Evolutionary conservation across 2,329 filamentous ascomycete genomes (phyloP), one percentile per base, ranked within the genome.

Genomic region (Dothistroma pini): DNA sequence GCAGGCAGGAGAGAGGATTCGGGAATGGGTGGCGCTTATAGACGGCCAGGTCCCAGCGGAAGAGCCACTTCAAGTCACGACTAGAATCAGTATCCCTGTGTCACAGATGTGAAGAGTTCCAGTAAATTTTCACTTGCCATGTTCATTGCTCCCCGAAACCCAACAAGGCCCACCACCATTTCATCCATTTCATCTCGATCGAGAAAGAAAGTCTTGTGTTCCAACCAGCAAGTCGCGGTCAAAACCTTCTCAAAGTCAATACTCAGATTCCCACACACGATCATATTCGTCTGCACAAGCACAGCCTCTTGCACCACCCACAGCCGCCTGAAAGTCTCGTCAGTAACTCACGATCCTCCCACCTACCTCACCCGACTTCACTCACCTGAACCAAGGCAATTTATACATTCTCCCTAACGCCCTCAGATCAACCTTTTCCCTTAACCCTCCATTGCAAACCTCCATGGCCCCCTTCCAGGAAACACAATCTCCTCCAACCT

Each of bases 291-390:
- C 19, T 50, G 41, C 8, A 22, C 54, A 25, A 57, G 25, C 8
- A 47, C 31, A 7, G 29, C 54, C 21, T 57, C 54, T 34, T 57
- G 54, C 19, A 57, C 54, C 6, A 57, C 54, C 44, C 54, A 57
- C 9, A 48, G 54, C 9, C 54, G 54, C 22, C 41, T 44, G n/a
- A n/a, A 14, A 19, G 8, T 44, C 41, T 3, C 8, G n/a, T 38
- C 34, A 38, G 34, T 7, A 38, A 38, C 14, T 14, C 14, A n/a
- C 16, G n/a, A 14, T n/a, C n/a, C 41, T 44, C 41, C 35, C 35
- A 5, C 16, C 34, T 10, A 38, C 14, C 10, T 38, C 14, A 38
- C 14, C 34, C 2, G 34, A 11, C 1, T 19, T 14, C 16, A 19
- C 41, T 44, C 14, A 44, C 41, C 41, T 16, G 9, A 44, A 44